These are phyloP conservation scores for Pleurotus sapidus DNA, from an alignment of 768 basidiomycete genomes.

Conservation along the genomic window DNA sequence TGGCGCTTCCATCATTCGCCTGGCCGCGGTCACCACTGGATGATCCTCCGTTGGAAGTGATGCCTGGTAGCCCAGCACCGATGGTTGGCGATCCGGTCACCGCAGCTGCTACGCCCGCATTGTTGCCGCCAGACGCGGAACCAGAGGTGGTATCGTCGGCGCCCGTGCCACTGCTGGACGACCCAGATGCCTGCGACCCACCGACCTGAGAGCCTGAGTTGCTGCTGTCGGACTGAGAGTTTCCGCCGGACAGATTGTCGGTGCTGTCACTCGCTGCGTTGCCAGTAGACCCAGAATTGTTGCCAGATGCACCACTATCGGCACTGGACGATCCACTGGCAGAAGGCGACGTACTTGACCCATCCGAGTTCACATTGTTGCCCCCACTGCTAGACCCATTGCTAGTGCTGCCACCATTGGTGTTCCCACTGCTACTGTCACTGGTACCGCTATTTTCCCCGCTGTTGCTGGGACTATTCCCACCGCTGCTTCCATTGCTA, in stretches of 20 bases:
- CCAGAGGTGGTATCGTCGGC: background rate
- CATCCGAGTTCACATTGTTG: background rate
- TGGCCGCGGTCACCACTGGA: background rate
- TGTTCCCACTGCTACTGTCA: background rate
- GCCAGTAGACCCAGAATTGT: background rate
- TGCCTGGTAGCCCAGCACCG: background rate
- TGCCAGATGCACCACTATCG: background rate
- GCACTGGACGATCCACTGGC: background rate
- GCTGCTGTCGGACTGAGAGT: background rate
- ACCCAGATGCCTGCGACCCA: background rate
- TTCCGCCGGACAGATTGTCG: slow-evolving; percentile 7
- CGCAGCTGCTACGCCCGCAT: background rate
- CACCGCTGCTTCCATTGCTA: background rate
- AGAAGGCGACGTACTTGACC: background rate
- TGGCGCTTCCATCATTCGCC: background rate
- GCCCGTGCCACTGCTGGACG: slow-evolving; percentile 5
- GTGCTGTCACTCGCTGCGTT: background rate
- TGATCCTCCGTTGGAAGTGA: background rate
- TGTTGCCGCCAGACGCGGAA: background rate
- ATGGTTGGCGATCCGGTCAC: background rate
- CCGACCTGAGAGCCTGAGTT: slow-evolving; percentile 6
- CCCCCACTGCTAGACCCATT: slow-evolving; percentile 5
- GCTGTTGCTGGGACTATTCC: background rate
- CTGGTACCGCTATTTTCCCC: background rate
- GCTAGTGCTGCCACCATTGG: background rate